phyloP scores from a whole-genome alignment of 1,284 basidiomycete genomes.

The Waitea zeae region DNA sequence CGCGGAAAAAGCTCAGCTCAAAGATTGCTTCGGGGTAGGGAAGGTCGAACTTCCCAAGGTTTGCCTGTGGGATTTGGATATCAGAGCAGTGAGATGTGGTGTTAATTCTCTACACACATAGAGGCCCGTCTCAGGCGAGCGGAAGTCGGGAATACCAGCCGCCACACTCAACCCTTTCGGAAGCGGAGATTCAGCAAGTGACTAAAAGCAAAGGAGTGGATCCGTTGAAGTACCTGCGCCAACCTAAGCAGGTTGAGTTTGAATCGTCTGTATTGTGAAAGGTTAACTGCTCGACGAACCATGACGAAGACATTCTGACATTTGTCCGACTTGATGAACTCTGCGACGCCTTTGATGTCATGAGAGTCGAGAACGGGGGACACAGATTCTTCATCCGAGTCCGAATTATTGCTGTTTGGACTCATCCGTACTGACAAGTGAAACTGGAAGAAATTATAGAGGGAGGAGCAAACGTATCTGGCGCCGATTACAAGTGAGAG shows the following conservation, averaged over 20 bases:
- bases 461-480: too few species aligned
- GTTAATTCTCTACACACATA: background rate
- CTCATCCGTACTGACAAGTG: too few species aligned
- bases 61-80: constrained; percentile 31
- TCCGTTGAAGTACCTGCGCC: constrained; percentile 33
- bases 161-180: constrained; percentile 53
- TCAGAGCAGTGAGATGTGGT: constrained; percentile 1
- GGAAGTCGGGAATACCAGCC: constrained; percentile 69
- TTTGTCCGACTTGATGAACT: constrained; percentile 47
- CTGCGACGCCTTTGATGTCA: constrained; percentile 29
- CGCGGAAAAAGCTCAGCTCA: constrained; percentile 56
- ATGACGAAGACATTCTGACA: constrained; percentile 57
- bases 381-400: too few species aligned
- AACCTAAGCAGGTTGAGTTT: constrained; percentile 19
- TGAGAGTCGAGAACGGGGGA: constrained; percentile 18
- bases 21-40: constrained; percentile 75
- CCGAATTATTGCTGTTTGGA: too few species aligned
- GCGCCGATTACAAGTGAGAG: too few species aligned
- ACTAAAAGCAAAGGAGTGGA: background rate
- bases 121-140: constrained; percentile 53
- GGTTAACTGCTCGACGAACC: constrained; percentile 24
- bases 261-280: constrained; percentile 1
- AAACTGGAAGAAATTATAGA: too few species aligned
- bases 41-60: constrained; percentile 53
- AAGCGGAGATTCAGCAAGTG: constrained; percentile 2